Conservation (phyloP, 345 rosid species). For the Geranium brycei region DNA sequence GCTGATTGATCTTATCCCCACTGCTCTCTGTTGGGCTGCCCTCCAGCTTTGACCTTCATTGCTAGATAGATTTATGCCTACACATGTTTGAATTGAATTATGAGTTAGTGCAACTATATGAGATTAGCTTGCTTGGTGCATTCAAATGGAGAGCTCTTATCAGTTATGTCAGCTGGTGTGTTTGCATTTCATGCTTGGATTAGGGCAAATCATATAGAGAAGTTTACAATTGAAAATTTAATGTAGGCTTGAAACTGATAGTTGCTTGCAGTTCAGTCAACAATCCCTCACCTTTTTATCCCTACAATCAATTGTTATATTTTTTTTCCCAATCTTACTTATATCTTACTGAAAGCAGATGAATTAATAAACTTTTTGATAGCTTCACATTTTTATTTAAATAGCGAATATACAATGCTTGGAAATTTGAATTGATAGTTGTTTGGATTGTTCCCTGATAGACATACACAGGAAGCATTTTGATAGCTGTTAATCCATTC, state of each 20-base stretch:
- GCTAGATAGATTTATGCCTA: too few relatives aligned
- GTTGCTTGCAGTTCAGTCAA: background rate
- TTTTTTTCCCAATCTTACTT: background rate
- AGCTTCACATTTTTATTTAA: too few relatives aligned
- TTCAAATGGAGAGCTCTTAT: background rate
- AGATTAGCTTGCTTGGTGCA: too few relatives aligned
- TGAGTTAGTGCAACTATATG: too few relatives aligned
- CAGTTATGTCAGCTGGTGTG: background rate
- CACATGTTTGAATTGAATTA: too few relatives aligned
- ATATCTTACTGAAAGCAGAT: background rate
- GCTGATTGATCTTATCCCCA: too few relatives aligned
- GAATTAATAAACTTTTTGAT: too few relatives aligned
- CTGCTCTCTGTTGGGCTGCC: too few relatives aligned
- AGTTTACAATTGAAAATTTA: background rate
- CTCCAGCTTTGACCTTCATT: too few relatives aligned
- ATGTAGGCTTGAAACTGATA: background rate
- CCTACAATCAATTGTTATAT: background rate
- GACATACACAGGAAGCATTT: constrained; percentile 98
- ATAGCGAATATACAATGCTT: too few relatives aligned
- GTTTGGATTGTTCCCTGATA: constrained; percentile 8
- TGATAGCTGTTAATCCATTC: constrained; percentile 96
- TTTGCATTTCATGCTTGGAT: too few relatives aligned
- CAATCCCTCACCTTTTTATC: background rate
- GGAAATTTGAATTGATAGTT: too few relatives aligned
- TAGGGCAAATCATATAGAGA: background rate